Evolutionary conservation across 169 alveolate species (phyloP), one percentile per base, ranked within the genome.

Genomic region (Cryptosporidium ubiquitum): DNA sequence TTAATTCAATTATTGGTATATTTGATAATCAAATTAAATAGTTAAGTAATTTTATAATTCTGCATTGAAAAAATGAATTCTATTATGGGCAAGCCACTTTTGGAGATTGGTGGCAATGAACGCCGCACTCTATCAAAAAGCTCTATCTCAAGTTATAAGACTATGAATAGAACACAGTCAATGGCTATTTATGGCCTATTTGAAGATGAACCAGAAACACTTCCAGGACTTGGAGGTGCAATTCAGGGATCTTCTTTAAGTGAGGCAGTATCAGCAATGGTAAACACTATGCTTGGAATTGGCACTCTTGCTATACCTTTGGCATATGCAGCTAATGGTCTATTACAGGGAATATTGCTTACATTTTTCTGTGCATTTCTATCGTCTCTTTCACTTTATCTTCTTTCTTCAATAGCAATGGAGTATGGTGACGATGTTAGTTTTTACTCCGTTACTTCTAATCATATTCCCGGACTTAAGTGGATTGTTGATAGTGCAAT

Each of bases 371-470:
- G 86, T 16, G 70, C 86, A n/a, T 85, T 70, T 49, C 35, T 85
- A 23, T 69, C 86, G 4, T 64, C 91, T n/a, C 64, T 85, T 47
- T 64, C 91, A 18, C 84, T 85, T 4, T 74, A 70, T 74, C 51
- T 85, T 12, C 69, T 85, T 12, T 60, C 79, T 12, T 49, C 70
- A 9, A 69, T 69, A 18, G 91, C 91, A 33, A 51, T 85, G 20
- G 74, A 85, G 18, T 64, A 49, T 64, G 91, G 91, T 2, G 91
- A 85, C 42, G 86, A 85, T 49, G 91, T 85, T 2, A 85, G 86
- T 37, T 85, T 85, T 58, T 85, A 85, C 51, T 58, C 86, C 5
- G 91, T 85, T 44, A 69, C 85, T 52, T 68, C 85, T 3, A 47
- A 51, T 26, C 40, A 31, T 49, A 70, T 85, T n/a, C 91, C 91